Evolutionary conservation across 176 grass and related monocot species (phyloP), one percentile per base, ranked within the genome.

Genomic region (Oryza meyeriana): DNA sequence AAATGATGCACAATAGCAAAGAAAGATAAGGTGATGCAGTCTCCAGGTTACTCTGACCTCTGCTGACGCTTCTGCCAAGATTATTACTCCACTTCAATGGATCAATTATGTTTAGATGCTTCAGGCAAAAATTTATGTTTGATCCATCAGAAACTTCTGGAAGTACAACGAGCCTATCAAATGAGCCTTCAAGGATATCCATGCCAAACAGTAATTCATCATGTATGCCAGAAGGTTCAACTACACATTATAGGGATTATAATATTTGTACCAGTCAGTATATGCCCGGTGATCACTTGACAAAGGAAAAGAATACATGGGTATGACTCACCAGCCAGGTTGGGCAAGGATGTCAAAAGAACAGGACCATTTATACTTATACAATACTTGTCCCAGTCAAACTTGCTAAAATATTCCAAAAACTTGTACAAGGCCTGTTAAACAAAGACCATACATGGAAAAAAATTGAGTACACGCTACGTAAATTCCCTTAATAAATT

Each of bases 61-160:
- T 92, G 59, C 79, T 88, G 30, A 92, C 86, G 83, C 90, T 92
- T 39, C 90, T 87, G 25, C 86, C 86, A 22, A 92, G 90, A 63
- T 92, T 92, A 65, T 92, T 92, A 83, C 78, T 92, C 66, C 74
- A 89, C 20, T 83, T 83, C 76, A 92, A 84, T 80, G 90, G 90
- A 80, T 92, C 90, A 67, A 92, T 77, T 63, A 92, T 87, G 76
- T 92, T 92, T 39, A 92, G 86, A 83, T 89, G 83, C 75, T 92
- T 92, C 41, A 12, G 48, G 12, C 18, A 61, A 13, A 94, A 89
- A 22, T 83, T 68, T 57, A 18, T n/a, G 36, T 39, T 75, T 1
- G 25, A 72, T 58, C 69, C 84, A 22, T 63, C 66, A 61, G 66
- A 66, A 75, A 41, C 26, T 66, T 31, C n/a, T 61, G 72, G 77